A percentile compares a stretch with the other conserved stretches of the same genome.
phyloP scores from a whole-genome alignment of 2,329 filamentous ascomycete species.

The Aureobasidium sp. region DNA sequence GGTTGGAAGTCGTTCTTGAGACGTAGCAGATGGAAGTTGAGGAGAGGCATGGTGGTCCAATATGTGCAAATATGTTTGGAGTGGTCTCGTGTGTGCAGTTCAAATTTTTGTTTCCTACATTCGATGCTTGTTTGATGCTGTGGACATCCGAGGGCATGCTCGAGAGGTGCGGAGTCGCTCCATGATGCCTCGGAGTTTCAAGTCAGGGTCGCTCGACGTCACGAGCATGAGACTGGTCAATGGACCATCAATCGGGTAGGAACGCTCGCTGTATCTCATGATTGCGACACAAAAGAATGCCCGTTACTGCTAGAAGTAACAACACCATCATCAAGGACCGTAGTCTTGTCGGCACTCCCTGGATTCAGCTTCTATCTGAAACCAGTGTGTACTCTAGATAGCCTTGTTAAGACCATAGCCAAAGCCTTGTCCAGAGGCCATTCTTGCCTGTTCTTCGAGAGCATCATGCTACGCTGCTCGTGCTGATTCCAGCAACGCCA shows the following conservation, averaged over 20 bases:
- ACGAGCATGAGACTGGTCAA: neutral
- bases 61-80: neutral
- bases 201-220: constrained; percentile 3
- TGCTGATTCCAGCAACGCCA: constrained; percentile 1
- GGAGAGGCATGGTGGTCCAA: constrained; percentile 40
- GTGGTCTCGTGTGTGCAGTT: neutral
- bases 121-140: neutral
- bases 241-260: too few species aligned
- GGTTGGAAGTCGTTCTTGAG: constrained; percentile 30
- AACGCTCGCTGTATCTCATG: too few species aligned
- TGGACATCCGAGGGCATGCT: neutral
- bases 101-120: neutral
- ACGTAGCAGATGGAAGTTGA: constrained; percentile 41
- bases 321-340: too few species aligned
- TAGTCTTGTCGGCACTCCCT: neutral
- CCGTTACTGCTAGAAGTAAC: too few species aligned
- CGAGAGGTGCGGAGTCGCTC: neutral
- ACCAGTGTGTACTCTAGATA: neutral
- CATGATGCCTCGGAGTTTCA: constrained; percentile 4
- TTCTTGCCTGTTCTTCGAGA: neutral
- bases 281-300: too few species aligned
- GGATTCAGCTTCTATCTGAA: neutral
- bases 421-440: neutral
- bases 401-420: neutral
- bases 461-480: neutral